phyloP scores from a whole-genome alignment of 495 filamentous ascomycete genomes.

The Trichoderma parareesei region DNA sequence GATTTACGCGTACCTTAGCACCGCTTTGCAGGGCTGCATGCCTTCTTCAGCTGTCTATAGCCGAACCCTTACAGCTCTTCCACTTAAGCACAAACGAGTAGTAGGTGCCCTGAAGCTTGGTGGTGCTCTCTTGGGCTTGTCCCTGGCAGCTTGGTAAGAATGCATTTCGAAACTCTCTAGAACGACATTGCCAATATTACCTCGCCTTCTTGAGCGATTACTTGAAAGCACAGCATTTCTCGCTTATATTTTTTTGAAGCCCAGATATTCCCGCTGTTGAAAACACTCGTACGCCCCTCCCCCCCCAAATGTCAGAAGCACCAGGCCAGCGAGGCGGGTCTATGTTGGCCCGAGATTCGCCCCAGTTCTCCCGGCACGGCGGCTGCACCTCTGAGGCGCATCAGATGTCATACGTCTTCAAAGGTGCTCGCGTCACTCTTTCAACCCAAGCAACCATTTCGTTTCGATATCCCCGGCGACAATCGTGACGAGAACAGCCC shows the following conservation, averaged over 20 bases:
- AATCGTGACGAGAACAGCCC: neutral
- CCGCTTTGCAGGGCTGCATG: too few species aligned
- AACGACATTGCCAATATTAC: too few species aligned
- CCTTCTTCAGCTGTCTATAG: too few species aligned
- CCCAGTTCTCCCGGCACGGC: conserved; percentile 4
- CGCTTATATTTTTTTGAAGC: neutral
- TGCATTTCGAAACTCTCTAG: too few species aligned
- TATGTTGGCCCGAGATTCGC: neutral
- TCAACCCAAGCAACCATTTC: neutral
- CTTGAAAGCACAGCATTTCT: neutral
- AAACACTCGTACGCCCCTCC: neutral
- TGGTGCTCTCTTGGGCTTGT: neutral
- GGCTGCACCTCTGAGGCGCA: neutral
- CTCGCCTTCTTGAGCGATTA: too few species aligned
- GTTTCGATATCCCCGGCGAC: neutral
- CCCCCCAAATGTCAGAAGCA: neutral
- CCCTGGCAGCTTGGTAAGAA: neutral
- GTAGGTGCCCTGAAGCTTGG: neutral
- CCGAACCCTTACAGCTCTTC: too few species aligned
- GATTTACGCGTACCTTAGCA: too few species aligned
- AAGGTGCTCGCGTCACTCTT: neutral
- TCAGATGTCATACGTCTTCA: neutral
- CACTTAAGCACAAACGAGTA: too few species aligned
- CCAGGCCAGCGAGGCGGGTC: neutral
- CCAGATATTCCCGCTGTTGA: neutral